These are phyloP conservation scores for Cladosporium sp. DNA, from an alignment of 2,329 filamentous ascomycete species.

Conservation along the genomic window DNA sequence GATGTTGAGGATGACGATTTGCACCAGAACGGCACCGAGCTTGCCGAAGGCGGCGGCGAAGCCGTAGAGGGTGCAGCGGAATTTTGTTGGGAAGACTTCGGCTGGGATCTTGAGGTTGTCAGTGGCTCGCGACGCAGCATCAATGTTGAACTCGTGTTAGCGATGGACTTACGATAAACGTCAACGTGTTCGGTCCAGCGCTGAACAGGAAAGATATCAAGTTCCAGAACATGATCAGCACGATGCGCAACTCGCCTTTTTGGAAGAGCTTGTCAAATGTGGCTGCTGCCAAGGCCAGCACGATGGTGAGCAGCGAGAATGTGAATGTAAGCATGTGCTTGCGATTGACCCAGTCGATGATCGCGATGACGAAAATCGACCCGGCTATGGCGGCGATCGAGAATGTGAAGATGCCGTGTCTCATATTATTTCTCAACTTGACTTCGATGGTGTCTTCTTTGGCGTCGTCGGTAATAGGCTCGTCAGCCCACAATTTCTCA, in stretches of 20 bases:
- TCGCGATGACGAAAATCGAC: constrained; percentile 34
- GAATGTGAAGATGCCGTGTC: constrained; percentile 16
- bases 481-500: constrained; percentile 14
- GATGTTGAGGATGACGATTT: constrained; percentile 30
- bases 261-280: constrained; percentile 36
- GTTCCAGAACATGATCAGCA: constrained; percentile 37
- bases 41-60: constrained; percentile 50
- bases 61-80: constrained; percentile 49
- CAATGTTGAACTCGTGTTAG: neutral
- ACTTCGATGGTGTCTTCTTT: constrained; percentile 2
- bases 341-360: constrained; percentile 36
- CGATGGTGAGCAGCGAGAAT: constrained; percentile 36
- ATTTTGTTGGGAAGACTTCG: constrained; percentile 52
- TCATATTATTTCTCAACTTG: constrained; percentile 14
- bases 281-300: constrained; percentile 38
- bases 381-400: constrained; percentile 38
- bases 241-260: constrained; percentile 26
- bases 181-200: constrained; percentile 33
- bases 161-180: constrained; percentile 15
- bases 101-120: constrained; percentile 42
- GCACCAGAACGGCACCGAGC: constrained; percentile 43
- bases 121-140: constrained; percentile 18
- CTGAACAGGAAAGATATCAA: constrained; percentile 44
- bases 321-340: constrained; percentile 39
- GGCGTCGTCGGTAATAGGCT: constrained; percentile 1